Evolutionary conservation across 352 stramenopile species (phyloP).

Genomic region (Chrysophaeum taylorii): DNA sequence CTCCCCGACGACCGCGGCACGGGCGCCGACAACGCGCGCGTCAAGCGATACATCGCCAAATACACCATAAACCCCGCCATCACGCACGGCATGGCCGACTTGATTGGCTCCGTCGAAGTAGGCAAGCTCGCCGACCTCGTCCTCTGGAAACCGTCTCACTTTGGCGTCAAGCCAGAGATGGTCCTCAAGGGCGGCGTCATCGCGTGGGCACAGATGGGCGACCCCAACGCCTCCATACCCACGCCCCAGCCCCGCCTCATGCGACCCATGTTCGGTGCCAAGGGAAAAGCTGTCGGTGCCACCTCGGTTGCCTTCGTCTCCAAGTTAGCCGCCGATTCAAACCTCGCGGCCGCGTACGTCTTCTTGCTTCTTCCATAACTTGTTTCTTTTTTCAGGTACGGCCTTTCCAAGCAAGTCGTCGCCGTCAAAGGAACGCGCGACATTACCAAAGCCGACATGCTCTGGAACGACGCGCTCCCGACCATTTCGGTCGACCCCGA

Average conservation of each 20-base stretch:
- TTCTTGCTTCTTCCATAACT: not conserved
- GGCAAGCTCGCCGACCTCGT: conserved; percentile 86
- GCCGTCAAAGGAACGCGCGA: conserved; percentile 63
- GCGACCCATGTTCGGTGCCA: conserved; percentile 80
- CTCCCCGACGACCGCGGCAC: conserved; percentile 65
- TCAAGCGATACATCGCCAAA: conserved; percentile 88
- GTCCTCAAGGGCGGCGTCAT: conserved; percentile 88
- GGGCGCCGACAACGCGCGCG: conserved; percentile 81
- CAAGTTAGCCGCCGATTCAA: conserved; percentile 51
- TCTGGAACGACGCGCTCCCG: conserved; percentile 82
- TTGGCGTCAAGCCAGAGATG: conserved; percentile 88
- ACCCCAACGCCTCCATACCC: conserved; percentile 89
- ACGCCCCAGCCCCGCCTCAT: conserved; percentile 89
- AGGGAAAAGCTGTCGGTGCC: conserved; percentile 43
- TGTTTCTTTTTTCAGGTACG: conserved; percentile 42
- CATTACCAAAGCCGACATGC: conserved; percentile 88
- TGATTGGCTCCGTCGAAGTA: conserved; percentile 82
- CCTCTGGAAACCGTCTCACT: conserved; percentile 86
- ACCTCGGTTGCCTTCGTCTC: conserved; percentile 78
- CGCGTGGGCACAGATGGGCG: conserved; percentile 87
- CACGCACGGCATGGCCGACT: conserved; percentile 85
- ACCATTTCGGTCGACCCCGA: conserved; percentile 86
- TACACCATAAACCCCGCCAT: conserved; percentile 97
- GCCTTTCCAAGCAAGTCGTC: conserved; percentile 68
- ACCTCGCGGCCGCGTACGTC: conserved; percentile 22